Conservation (phyloP, 352 stramenopile genomes). For the Globisporangium cystogenes region DNA sequence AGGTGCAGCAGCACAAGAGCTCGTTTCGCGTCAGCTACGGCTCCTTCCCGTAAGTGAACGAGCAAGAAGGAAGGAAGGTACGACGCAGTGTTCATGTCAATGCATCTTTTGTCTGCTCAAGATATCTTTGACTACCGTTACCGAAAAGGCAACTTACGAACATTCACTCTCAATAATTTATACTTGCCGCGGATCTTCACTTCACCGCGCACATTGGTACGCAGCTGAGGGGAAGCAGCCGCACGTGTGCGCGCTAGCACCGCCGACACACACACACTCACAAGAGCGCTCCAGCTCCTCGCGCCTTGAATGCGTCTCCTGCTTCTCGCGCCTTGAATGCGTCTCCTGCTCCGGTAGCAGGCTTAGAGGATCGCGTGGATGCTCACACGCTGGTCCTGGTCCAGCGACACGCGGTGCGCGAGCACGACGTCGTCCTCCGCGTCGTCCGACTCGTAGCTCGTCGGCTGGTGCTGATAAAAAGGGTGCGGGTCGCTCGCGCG, state of each 20-base stretch:
- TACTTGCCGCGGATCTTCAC: too few species aligned
- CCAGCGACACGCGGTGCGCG: conserved; percentile 50
- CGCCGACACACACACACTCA: neutral
- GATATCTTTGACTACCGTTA: neutral
- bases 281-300: neutral
- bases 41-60: conserved; percentile 12
- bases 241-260: neutral
- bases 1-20: conserved; percentile 3
- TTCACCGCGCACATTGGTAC: too few species aligned
- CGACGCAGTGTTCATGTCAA: too few species aligned
- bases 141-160: neutral
- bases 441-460: conserved; percentile 14
- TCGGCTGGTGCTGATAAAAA: conserved; percentile 17
- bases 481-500: conserved; percentile 16
- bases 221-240: neutral
- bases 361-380: conserved; percentile 61
- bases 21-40: conserved; percentile 16
- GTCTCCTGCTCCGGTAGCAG: neutral
- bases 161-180: neutral
- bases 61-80: too few species aligned
- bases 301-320: neutral
- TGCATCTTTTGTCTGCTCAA: neutral
- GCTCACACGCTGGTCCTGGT: conserved; percentile 55
- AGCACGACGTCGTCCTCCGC: conserved; percentile 48
- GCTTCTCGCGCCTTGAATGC: neutral